These are phyloP conservation scores for Evernia prunastri DNA, from an alignment of 495 filamentous ascomycete species.

Conservation along the genomic window DNA sequence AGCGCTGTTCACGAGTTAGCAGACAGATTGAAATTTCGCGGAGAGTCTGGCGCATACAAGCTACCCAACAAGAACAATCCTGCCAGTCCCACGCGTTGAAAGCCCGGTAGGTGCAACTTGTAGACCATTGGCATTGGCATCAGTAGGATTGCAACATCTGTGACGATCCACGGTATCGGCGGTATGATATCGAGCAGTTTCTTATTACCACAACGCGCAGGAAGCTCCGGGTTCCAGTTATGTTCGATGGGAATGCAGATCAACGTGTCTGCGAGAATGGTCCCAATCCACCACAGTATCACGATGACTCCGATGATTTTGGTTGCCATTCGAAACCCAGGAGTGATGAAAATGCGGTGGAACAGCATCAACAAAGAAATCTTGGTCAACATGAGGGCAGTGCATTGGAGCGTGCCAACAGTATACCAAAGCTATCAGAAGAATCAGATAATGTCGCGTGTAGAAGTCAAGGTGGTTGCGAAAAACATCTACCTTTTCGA, in stretches of 20 bases:
- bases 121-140: slow-evolving; percentile 35
- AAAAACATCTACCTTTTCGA: slow-evolving; percentile 13
- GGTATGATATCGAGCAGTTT: slow-evolving; percentile 24
- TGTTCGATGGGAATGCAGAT: slow-evolving; percentile 23
- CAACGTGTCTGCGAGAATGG: slow-evolving; percentile 17
- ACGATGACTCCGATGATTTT: slow-evolving; percentile 22
- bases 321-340: slow-evolving; percentile 17
- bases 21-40: background rate
- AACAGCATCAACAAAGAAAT: slow-evolving; percentile 35
- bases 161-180: slow-evolving; percentile 32
- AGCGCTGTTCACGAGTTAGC: slow-evolving; percentile 24
- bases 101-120: slow-evolving; percentile 31
- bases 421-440: slow-evolving; percentile 20
- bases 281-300: slow-evolving; percentile 22
- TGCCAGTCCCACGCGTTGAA: slow-evolving; percentile 35
- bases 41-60: slow-evolving; percentile 30
- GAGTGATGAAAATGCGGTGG: slow-evolving; percentile 32
- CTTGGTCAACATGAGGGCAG: slow-evolving; percentile 31
- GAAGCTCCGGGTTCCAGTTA: slow-evolving; percentile 20
- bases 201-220: slow-evolving; percentile 30
- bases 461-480: background rate
- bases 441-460: background rate
- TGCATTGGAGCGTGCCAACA: slow-evolving; percentile 20
- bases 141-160: slow-evolving; percentile 30
- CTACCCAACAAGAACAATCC: slow-evolving; percentile 38